These are phyloP conservation scores for Crithidia brevicula DNA, from an alignment of 208 protist species.

Conservation along the genomic window DNA sequence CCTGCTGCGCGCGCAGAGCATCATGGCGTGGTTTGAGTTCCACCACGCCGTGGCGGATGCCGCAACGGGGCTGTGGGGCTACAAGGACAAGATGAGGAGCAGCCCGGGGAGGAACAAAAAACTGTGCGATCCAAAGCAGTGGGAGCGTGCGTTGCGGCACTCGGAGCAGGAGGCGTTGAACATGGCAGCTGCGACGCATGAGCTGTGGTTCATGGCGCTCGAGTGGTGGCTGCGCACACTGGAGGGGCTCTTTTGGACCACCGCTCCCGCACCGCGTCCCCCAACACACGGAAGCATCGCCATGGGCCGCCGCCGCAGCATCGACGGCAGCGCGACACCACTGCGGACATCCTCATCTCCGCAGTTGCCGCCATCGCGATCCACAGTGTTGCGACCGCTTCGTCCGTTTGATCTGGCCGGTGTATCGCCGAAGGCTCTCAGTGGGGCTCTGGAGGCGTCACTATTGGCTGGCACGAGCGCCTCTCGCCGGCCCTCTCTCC, in stretches of 20 bases:
- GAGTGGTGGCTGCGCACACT: conserved; percentile 13
- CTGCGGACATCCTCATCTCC: background rate
- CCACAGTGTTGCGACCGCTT: background rate
- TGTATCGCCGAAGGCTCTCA: background rate
- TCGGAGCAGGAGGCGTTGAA: conserved; percentile 20
- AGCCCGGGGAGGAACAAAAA: background rate
- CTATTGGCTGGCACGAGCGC: background rate
- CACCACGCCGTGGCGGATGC: conserved; percentile 2
- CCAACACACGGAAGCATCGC: background rate
- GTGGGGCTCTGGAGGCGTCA: no score
- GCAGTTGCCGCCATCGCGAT: background rate
- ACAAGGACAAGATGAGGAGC: background rate
- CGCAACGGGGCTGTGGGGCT: conserved; percentile 3
- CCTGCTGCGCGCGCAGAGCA: background rate
- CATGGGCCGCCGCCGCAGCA: no score
- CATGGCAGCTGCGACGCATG: conserved; percentile 9
- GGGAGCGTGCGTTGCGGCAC: conserved; percentile 16
- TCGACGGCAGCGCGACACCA: background rate
- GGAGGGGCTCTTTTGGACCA: background rate
- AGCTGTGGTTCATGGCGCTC: conserved; percentile 8
- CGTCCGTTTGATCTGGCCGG: background rate
- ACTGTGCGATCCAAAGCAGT: background rate
- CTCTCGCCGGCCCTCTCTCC: background rate
- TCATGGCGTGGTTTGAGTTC: conserved; percentile 16
- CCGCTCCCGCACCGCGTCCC: background rate